Evolutionary conservation across 2,329 filamentous ascomycete species (phyloP), one percentile per base, ranked within the genome.

Genomic region (Hirsutella thompsonii): DNA sequence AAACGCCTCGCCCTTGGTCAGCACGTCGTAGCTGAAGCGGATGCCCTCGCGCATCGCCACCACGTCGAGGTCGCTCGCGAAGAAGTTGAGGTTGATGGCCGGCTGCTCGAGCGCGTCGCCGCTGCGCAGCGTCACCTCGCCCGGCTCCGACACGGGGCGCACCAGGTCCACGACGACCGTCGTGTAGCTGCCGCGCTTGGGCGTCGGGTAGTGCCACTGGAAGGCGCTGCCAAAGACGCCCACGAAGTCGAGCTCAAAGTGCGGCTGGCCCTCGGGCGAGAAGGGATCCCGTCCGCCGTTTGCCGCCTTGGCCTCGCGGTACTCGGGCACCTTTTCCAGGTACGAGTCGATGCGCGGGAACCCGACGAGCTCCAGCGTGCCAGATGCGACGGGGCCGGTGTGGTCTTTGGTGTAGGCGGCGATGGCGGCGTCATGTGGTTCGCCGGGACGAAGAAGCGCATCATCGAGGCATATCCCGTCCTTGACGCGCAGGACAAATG

Each of bases 241-340:
- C 10, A 81, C 69, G 49, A 80, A 80, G 56, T 80, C 75, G 28
- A 77, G 63, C 56, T 78, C 73, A 47, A 78, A 77, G 47, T 78
- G 74, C 20, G 74, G 74, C 53, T 78, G 72, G 6, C 71, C 73
- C 3, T 56, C 61, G 0, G 73, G 73, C 2, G 66, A 66, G 49
- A 77, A 77, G 2, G 73, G 73, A 41, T 78, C 74, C 0, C 56
- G 48, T 0, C 60, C 62, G 10, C 61, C 65, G 46, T 68, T 68
- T 18, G 56, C 58, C 13, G 55, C 54, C 46, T 67, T 66, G 19
- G 56, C 55, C 37, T 55, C 47, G 8, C 55, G 54, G 47, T 79
- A 81, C 35, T 65, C 61, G 1, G 60, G 55, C 41, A 63, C 63
- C 32, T 63, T 66, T 42, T 69, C 61, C 0, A 79, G 58, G 28